These are phyloP conservation scores for Schizonepeta tenuifolia DNA, from an alignment of 257 asterid genomes.

Conservation along the genomic window DNA sequence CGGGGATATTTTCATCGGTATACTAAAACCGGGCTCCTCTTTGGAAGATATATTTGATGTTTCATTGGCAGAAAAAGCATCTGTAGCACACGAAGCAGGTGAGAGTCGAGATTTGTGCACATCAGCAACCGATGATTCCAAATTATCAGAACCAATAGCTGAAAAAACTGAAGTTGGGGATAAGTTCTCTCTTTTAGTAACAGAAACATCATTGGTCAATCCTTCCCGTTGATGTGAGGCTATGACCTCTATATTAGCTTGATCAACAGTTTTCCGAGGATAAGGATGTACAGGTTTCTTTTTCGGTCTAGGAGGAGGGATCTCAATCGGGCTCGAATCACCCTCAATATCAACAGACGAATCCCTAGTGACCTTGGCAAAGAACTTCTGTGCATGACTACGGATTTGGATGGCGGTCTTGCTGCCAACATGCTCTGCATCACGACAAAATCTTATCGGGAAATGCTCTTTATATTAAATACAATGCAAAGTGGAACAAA, in stretches of 20 bases:
- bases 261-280: constrained; percentile 67
- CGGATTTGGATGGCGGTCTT: constrained; percentile 92
- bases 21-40: constrained; percentile 39
- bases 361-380: constrained; percentile 77
- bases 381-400: constrained; percentile 92
- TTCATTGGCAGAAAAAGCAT: constrained; percentile 54
- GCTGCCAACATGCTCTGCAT: constrained; percentile 77
- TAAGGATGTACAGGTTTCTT: constrained; percentile 86
- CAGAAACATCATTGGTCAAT: constrained; percentile 24
- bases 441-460: neutral
- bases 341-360: constrained; percentile 55
- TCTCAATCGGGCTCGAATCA: constrained; percentile 52
- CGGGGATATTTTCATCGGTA: constrained; percentile 35
- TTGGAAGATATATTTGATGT: constrained; percentile 40
- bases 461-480: neutral
- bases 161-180: constrained; percentile 87
- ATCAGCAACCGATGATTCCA: constrained; percentile 47
- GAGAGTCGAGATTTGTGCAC: constrained; percentile 52
- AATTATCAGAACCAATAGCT: constrained; percentile 48
- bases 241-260: constrained; percentile 23
- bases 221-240: constrained; percentile 43
- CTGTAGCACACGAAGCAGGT: constrained; percentile 52
- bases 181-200: constrained; percentile 46
- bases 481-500: neutral
- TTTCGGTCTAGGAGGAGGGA: constrained; percentile 97